Evolutionary conservation across 108 stramenopile species (phyloP), one percentile per base, ranked within the genome.

Genomic region (Cyclotella sp.): DNA sequence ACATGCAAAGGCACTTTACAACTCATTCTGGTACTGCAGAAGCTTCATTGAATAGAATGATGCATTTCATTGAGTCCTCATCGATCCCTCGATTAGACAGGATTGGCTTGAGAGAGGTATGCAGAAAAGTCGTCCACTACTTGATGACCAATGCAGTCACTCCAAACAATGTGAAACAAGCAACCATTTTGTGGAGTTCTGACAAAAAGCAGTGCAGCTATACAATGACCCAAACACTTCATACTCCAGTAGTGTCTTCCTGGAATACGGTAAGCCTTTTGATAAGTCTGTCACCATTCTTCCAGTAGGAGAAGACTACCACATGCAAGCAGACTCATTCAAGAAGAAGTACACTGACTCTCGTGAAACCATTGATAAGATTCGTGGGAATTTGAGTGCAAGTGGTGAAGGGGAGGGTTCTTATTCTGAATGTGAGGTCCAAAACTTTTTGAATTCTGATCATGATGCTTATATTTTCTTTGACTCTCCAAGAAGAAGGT

Each of bases 351-450:
- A 61, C 30, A 61, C n/a, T 61, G 60, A 30, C 11, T 34, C 14
- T 30, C 60, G 60, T 61, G 60, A 30, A 39, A 30, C 12, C 14
- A 61, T 61, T 61, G 60, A 61, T 61, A 61, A 61, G 60, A 30
- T 61, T 39, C 30, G 60, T 13, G 30, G 60, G 14, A 61, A 39
- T 14, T n/a, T 61, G 12, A 12, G 19, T 39, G 29, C 13, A n/a
- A 61, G 60, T 61, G 60, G 60, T 3, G 34, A 61, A 39, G 60
- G 60, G 30, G 18, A 61, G 12, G 60, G 60, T 13, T 30, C 60
- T 7, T 39, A 39, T 30, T 30, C 30, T 61, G 60, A 30, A 29
- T 16, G n/a, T 15, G 13, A 13, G 12, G 29, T 61, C 0, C 29
- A 15, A 21, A 39, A 11, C 13, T 30, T 39, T 14, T 12, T 12